Base-by-base conservation (phyloP, 2,329 filamentous ascomycete genomes). In the Hansfordia pulvinata region DNA sequence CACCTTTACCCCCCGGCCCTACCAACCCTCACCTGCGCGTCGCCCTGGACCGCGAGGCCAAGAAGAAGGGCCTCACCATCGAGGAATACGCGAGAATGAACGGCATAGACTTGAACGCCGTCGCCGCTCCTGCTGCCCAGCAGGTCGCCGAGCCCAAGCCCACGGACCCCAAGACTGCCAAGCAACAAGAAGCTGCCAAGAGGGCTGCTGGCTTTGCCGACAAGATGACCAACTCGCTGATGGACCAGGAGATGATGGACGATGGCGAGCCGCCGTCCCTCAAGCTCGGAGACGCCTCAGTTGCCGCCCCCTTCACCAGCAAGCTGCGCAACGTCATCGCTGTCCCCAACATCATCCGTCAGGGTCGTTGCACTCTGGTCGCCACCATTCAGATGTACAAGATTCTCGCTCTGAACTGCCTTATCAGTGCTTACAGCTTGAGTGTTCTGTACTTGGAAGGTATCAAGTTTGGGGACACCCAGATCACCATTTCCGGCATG, bases 351-450 rank as follows among this genome's bases (percentile, higher is more conserved):
- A 98, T 98, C 44, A 90, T 98, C 45, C 82, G 90, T 31, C 90
- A 98, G 60, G 90, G 90, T 31, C 81, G 90, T 35, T 98, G 90
- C 62, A 98, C 90, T 6, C 73, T 98, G 12, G 90, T 98, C 29
- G 90, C 90, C 17, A 98, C 90, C 0, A 96, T 98, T 38, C 90
- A 98, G 62, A 98, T 98, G 88, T 98, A 98, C 74, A 98, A 94
- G 69, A 98, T 98, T 43, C 71, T 98, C 27, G 90, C 90, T 6
- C 63, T 98, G 32, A 98, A 98, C 64, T 98, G 90, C 51, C 64
- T 98, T 41, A 98, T 98, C 50, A 93, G 83, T 41, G 90, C 90
- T 19, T 98, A 98, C 71, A 93, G 84, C 53, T 58, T 98, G 48
- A 92, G 82, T 52, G 90, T 98, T 11, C 66, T 98, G 31, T 98